Conservation (phyloP, 371 early-diverging fungal genomes). For the Mucor indicus region DNA sequence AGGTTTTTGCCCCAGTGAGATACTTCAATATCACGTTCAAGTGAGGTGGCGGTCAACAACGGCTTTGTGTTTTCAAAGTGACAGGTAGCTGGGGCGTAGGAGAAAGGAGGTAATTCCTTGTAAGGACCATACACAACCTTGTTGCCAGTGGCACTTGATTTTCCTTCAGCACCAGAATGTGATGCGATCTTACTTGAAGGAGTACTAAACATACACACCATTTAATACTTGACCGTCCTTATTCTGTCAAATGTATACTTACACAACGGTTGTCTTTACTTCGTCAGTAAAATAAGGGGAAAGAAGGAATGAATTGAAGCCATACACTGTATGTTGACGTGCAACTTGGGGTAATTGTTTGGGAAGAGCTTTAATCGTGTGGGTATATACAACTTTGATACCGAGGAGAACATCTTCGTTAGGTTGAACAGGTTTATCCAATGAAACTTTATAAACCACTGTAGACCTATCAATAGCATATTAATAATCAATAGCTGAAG, state of each 20-base stretch:
- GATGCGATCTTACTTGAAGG: conserved; percentile 36
- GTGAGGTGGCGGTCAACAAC: conserved; percentile 61
- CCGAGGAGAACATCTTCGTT: conserved; percentile 68
- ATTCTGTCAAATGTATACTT: conserved; percentile 13
- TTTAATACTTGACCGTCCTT: too few species aligned
- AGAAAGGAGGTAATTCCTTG: conserved; percentile 32
- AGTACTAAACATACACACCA: too few species aligned
- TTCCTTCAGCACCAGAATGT: conserved; percentile 33
- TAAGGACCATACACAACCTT: conserved; percentile 81
- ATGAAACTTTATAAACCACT: conserved; percentile 63
- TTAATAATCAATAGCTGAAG: neutral
- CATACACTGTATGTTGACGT: conserved; percentile 64
- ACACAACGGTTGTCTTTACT: conserved; percentile 81
- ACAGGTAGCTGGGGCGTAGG: conserved; percentile 44
- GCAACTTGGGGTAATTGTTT: conserved; percentile 66
- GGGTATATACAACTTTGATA: conserved; percentile 59
- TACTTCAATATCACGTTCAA: conserved; percentile 75
- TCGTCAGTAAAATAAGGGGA: conserved; percentile 71
- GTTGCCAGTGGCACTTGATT: conserved; percentile 40
- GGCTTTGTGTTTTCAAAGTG: conserved; percentile 70
- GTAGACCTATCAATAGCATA: neutral
- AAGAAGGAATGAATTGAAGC: conserved; percentile 58
- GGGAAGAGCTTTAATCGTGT: conserved; percentile 67
- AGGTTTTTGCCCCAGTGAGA: conserved; percentile 86
- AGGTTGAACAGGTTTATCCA: conserved; percentile 57